A percentile compares a stretch with the other conserved stretches of the same genome.
phyloP scores from a whole-genome alignment of 1,139 yeast genomes.

The Taiozyma sp. region DNA sequence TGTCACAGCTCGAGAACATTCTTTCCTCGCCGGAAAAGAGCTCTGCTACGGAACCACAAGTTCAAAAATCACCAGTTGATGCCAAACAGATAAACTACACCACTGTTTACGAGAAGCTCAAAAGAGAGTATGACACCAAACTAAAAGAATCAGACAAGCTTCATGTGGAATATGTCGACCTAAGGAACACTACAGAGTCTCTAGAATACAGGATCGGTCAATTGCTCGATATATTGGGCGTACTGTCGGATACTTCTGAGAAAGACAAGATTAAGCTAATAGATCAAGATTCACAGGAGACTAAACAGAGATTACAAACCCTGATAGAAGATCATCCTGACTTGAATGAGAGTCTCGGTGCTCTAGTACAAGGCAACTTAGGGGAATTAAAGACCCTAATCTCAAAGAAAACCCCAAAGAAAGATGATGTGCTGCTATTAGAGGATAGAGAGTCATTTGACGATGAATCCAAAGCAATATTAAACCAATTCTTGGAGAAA shows the following conservation, averaged over 20 bases:
- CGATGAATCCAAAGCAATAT: background rate
- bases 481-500: background rate
- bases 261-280: background rate
- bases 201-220: background rate
- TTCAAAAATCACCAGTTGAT: background rate
- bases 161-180: background rate
- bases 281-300: background rate
- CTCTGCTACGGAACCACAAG: background rate
- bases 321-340: background rate
- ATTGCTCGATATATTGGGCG: background rate
- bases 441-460: background rate
- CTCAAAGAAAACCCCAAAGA: background rate
- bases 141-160: background rate
- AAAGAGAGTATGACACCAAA: background rate
- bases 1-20: background rate
- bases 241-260: background rate
- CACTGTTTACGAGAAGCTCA: background rate
- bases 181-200: background rate
- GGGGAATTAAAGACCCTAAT: background rate
- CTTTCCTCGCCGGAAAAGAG: background rate
- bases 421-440: background rate
- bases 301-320: background rate
- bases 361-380: background rate
- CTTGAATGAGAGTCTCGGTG: background rate
- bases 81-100: background rate